Base-by-base conservation (phyloP, 2,329 filamentous ascomycete species). In the Sclerotinia minor region DNA sequence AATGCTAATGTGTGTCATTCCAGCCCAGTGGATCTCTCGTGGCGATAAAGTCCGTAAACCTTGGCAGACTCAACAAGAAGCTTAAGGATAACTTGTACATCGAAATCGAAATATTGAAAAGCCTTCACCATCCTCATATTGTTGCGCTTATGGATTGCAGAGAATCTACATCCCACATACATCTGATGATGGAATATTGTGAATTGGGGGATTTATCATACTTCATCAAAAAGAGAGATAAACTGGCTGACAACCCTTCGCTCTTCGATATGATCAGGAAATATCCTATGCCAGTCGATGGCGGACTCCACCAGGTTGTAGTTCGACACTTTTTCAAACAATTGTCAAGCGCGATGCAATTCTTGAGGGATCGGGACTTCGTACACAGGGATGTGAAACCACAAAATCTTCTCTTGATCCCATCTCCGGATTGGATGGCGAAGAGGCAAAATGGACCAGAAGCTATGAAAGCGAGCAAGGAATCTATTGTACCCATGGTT, bases 171-270 rank as follows among this genome's bases (percentile, higher is more conserved):
- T 89, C 89, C 29, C 92, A 96, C 76, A 97, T 98, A 80, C 95
- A 99, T 80, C 86, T 99, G 68, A 89, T 98, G 71, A 99, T 98
- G 94, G 95, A 99, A 81, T 98, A 96, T 80, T 98, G 95, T 81
- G 92, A 96, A 77, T 85, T 99, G 52, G 94, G 95, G 29, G 95
- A 99, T 77, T 81, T 99, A 68, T 96, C 95, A 15, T 84, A 94
- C 65, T 98, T 99, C 79, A 97, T 99, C 81, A 96, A 95, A 84
- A 96, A 95, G 81, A 87, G 94, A 69, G 89, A 94, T 69, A 91
- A 89, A 76, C 86, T 97, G 57, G 85, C 84, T 55, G 90, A 89
- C 63, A 91, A 96, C 77, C 88, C 91, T 38, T 90, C 92, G 65
- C 95, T 94, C 4, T 87, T 88, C 76, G 92, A 96, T 73, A 94